Base-by-base conservation (phyloP, 2,329 filamentous ascomycete species). In the Apiospora hydei region DNA sequence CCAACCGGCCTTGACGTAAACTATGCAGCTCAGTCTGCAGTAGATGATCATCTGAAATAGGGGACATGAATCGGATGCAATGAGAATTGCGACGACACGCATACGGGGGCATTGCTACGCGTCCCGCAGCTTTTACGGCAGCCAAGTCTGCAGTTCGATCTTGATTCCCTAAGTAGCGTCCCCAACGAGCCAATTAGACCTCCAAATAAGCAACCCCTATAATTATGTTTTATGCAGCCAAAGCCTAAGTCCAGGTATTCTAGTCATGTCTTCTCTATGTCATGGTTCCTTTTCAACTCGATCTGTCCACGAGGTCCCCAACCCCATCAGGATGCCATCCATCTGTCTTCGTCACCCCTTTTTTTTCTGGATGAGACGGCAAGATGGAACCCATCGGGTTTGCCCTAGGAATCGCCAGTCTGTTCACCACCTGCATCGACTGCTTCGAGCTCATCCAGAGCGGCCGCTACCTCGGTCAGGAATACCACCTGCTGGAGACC, bases 401-500 rank as follows among this genome's bases (percentile, higher is more conserved):
- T 41, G 57, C 34, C 11, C 57, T 64, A 3, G 57, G 57, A n/a
- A 64, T 64, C 18, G 57, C 57, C 34, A 64, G 57, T 18, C n/a
- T 64, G 18, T 64, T 64, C 34, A 64, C 57, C 1, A 64, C 57
- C 3, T 64, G 57, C 11, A 3, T 64, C 21, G 57, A 64, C 57
- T 64, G 34, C 18, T 64, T 64, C 34, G 57, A 64, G 57, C 57
- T 64, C 57, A 21, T 64, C 21, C 57, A 64, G 8, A 64, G 57
- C 21, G 57, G 57, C 4, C 57, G 57, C 18, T 64, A 64, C 16
- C 57, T 64, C 18, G 57, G 57, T 1, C 57, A 64, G n/a, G 57
- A 64, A 14, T 64, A 64, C 57, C 57, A 64, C 34, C 8, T 64
- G 57, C 57, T 64, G 8, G 57, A 64, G n/a, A 64, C 57, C 57